Evolutionary conservation across 768 basidiomycete genomes (phyloP), one percentile per base, ranked within the genome.

Genomic region (Psilocybe cyanescens): DNA sequence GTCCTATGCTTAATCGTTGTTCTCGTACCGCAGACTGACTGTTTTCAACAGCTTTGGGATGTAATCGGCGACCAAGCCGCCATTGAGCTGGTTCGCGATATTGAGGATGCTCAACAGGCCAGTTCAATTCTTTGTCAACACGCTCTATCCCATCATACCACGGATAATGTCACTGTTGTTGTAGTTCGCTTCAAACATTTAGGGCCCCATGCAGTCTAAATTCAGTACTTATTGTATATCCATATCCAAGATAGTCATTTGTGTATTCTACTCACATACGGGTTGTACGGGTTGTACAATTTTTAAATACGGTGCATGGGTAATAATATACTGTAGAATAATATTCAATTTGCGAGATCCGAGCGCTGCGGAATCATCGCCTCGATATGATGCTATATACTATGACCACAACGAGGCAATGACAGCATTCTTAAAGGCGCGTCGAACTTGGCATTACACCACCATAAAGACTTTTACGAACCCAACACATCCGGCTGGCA

Each of bases 151-250:
- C 87, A 91, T 70, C 96, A 94, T 76, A 95, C 95, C 14, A 92
- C 91, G 45, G 97, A 99, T 75, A 99, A 99, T 76, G 88, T 99
- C 53, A 96, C 93, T 37, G 91, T 94, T 30, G 74, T 98, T 57
- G 93, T 98, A 57, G 83, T 99, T 33, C 87, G 93, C 52, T 92
- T 97, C 81, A 89, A 88, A 70, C 76, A 79, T 55, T 37, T 31
- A 28, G 28, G 50, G n/a, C 50, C 30, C 11, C 50, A 51, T 31
- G 7, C 29, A 29, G 24, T 6, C 12, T 51, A 17, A 51, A 51
- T 7, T 33, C 30, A 16, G 30, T 31, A n/a, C 30, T 5, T n/a
- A 53, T 16, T 17, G 51, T 44, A 53, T 53, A 53, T 17, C 33
- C 31, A 53, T 6, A 29, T 30, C 24, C 30, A 30, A 31, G 28